Conservation (phyloP, 169 alveolate genomes). For the Eimeria tenella region DNA sequence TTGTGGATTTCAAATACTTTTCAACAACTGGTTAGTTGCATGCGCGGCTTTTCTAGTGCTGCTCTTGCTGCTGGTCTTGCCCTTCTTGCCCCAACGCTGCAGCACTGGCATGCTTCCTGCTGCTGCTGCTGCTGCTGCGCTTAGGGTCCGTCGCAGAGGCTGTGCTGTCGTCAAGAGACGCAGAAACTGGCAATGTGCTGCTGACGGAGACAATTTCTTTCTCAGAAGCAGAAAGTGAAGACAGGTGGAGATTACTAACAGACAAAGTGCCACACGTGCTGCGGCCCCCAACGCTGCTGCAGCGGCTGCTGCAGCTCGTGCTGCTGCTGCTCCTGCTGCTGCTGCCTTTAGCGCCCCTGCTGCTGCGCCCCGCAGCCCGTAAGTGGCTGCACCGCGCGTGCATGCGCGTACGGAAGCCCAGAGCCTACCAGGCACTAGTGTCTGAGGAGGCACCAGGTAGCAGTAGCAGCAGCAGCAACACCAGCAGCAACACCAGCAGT, state of each 20-base stretch:
- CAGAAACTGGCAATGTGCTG: slow-evolving; percentile 14
- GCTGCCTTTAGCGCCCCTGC: neutral
- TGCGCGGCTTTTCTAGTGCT: neutral
- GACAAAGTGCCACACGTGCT: neutral
- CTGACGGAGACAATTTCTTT: neutral
- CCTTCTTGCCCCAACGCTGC: neutral
- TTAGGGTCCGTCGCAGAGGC: neutral
- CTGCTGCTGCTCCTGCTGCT: neutral
- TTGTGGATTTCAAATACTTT: slow-evolving; percentile 70
- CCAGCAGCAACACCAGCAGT: neutral
- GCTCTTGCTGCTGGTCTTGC: slow-evolving; percentile 4
- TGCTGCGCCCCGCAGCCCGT: neutral
- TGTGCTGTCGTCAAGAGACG: neutral
- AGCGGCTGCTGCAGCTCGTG: slow-evolving; percentile 35
- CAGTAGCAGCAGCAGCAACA: slow-evolving; percentile 24
- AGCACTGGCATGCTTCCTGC: neutral
- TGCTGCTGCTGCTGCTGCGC: slow-evolving; percentile 14
- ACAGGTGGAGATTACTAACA: neutral
- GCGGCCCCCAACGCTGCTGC: slow-evolving; percentile 15
- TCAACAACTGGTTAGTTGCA: neutral
- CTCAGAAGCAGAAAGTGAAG: neutral
- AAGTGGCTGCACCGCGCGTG: neutral
- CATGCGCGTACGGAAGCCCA: neutral
- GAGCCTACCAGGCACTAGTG: slow-evolving; percentile 9
- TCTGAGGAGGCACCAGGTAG: neutral